Base-by-base conservation (phyloP, 2,329 filamentous ascomycete species). In the Fusarium annulatum region DNA sequence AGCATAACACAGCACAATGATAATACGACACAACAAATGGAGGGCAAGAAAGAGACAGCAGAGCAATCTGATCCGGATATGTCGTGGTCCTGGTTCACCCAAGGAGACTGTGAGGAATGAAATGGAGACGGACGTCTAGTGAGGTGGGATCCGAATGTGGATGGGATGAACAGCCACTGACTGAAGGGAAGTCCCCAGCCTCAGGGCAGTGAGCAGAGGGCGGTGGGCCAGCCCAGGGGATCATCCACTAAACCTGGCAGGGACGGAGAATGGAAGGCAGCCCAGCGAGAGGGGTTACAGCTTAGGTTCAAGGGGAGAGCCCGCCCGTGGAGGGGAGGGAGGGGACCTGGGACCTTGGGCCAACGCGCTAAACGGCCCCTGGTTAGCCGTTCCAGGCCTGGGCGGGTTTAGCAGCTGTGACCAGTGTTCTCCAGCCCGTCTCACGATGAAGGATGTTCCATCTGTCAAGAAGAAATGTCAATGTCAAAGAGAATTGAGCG, bases 121-220 rank as follows among this genome's bases (percentile, higher is more conserved):
- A 70, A 77, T 75, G 69, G 64, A 73, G 62, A 74, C 68, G 23
- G 51, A 28, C 51, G 34, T 55, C 34, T 39, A 55, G 66, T 66
- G 41, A 53, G 46, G 62, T 72, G 69, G 68, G 63, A 69, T 70
- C 72, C 69, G 57, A 73, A 77, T 74, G 69, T 65, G 74, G 76
- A 77, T 72, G 69, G 65, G 75, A 76, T 64, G 75, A 77, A 76
- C 72, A 64, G 67, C 72, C 53, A 70, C 55, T 65, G 60, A 57
- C 41, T 65, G 60, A 57, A 66, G 61, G 61, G 61, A 67, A 69
- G 60, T 55, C 61, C 26, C 39, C 62, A 64, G 46, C 61, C 62
- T 42, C 33, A 58, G 56, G 55, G 42, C 41, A 53, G 51, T 39
- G 51, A 36, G 21, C 23, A 58, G 55, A 41, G 36, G 26, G 19